Conservation (phyloP, 2,329 filamentous ascomycete genomes). For the Diaporthe sp. region DNA sequence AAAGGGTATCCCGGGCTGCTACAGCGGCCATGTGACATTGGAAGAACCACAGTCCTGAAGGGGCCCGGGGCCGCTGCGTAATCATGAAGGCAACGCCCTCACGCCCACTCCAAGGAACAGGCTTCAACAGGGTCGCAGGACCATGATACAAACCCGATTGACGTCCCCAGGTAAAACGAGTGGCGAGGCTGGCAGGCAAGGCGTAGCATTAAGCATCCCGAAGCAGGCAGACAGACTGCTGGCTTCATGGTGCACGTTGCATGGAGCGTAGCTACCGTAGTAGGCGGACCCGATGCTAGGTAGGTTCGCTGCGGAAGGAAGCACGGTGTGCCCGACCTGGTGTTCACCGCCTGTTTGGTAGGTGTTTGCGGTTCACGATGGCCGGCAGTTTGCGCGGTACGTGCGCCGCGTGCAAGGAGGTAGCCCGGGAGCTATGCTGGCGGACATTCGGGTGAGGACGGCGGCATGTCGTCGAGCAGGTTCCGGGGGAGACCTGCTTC, state of each 20-base stretch:
- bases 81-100: background rate
- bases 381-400: constrained; percentile 36
- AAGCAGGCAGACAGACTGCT: background rate
- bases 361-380: constrained; percentile 31
- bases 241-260: background rate
- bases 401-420: constrained; percentile 1
- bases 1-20: constrained; percentile 12
- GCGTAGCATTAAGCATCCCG: background rate
- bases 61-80: background rate
- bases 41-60: background rate
- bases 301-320: background rate
- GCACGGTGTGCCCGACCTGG: background rate
- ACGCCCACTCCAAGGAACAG: background rate
- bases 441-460: constrained; percentile 42
- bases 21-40: background rate
- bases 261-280: background rate
- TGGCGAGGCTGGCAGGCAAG: background rate
- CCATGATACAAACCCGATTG: background rate
- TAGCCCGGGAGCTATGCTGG: constrained; percentile 4
- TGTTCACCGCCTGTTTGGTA: constrained; percentile 40
- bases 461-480: constrained; percentile 48
- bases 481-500: background rate
- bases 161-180: background rate
- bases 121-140: background rate
- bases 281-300: background rate